Conservation (phyloP, 495 filamentous ascomycete genomes). For the Penicillium bialowiezense region DNA sequence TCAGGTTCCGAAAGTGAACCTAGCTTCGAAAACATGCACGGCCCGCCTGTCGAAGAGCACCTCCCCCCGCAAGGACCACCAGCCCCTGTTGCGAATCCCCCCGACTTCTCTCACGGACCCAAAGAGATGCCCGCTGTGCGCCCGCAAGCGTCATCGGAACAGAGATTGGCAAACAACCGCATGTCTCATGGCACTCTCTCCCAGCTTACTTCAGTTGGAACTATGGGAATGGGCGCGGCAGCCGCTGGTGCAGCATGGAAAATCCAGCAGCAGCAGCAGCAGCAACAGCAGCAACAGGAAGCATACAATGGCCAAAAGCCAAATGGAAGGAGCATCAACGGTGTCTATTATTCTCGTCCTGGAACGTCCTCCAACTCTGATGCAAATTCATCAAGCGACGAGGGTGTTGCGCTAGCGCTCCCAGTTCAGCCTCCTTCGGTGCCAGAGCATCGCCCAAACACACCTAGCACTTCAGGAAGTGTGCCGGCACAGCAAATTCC, state of each 20-base stretch:
- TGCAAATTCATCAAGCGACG: conserved; percentile 20
- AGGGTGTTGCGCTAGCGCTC: conserved; percentile 12
- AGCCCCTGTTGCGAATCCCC: conserved; percentile 71
- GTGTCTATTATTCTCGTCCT: neutral
- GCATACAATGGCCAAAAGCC: conserved; percentile 9
- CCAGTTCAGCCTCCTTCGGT: conserved; percentile 12
- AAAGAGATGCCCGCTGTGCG: conserved; percentile 63
- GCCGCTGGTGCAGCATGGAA: conserved; percentile 34
- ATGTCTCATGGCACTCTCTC: conserved; percentile 78
- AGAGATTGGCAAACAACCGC: conserved; percentile 72
- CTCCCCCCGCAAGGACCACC: conserved; percentile 59
- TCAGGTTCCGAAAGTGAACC: conserved; percentile 56
- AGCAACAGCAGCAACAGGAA: neutral
- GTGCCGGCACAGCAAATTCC: conserved; percentile 28
- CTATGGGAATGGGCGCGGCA: conserved; percentile 34
- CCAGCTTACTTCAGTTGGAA: conserved; percentile 67
- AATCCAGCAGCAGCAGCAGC: conserved; percentile 21
- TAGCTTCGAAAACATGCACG: conserved; percentile 4
- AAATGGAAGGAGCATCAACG: conserved; percentile 8
- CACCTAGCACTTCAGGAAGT: conserved; percentile 15
- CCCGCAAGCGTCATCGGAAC: conserved; percentile 69
- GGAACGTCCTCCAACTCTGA: conserved; percentile 7
- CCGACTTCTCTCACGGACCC: conserved; percentile 70
- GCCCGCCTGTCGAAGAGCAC: conserved; percentile 37
- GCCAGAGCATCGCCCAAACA: conserved; percentile 19